Percentiles rank a stretch among this genome's conserved stretches.
These are phyloP conservation scores for Penicillium sp. DNA, from an alignment of 2,329 filamentous ascomycete species.

Conservation along the genomic window DNA sequence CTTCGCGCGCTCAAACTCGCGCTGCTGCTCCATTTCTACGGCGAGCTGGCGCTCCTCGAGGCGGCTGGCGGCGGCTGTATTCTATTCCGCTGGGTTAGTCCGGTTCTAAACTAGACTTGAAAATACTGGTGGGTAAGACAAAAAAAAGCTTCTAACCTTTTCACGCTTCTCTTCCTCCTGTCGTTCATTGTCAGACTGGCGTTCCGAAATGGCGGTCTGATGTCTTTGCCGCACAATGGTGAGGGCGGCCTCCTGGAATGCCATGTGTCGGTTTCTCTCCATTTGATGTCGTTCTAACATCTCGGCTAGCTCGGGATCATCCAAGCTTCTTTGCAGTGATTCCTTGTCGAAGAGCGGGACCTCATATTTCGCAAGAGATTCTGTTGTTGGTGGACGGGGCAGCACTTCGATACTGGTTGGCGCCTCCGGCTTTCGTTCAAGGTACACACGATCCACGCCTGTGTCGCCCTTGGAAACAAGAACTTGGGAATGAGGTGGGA, in stretches of 20 bases:
- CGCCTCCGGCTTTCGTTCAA: constrained; percentile 28
- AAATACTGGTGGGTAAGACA: too few relatives aligned
- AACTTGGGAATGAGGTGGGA: constrained; percentile 35
- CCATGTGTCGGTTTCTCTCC: constrained; percentile 37
- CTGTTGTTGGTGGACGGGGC: constrained; percentile 13
- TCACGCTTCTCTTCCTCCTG: constrained; percentile 42
- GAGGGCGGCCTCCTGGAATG: constrained; percentile 39
- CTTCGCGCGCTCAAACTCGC: constrained; percentile 50
- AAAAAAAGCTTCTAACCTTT: constrained; percentile 43
- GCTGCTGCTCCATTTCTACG: constrained; percentile 49
- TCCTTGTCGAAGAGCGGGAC: constrained; percentile 42
- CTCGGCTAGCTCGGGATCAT: constrained; percentile 34
- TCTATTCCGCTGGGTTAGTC: constrained; percentile 31
- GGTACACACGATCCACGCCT: constrained; percentile 40
- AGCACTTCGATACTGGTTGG: constrained; percentile 5
- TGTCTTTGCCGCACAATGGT: constrained; percentile 35
- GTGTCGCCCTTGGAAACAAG: constrained; percentile 29
- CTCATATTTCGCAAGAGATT: constrained; percentile 31
- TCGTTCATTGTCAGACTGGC: constrained; percentile 33
- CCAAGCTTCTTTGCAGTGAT: constrained; percentile 38
- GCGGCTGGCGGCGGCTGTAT: constrained; percentile 36
- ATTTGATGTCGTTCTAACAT: constrained; percentile 36
- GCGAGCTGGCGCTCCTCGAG: constrained; percentile 51
- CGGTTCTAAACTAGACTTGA: neutral
- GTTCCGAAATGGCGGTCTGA: constrained; percentile 34